Percentiles rank a stretch among this genome's conserved stretches.
Evolutionary conservation across 257 asterid species (phyloP).

Genomic region (Solanum sparsipilum): DNA sequence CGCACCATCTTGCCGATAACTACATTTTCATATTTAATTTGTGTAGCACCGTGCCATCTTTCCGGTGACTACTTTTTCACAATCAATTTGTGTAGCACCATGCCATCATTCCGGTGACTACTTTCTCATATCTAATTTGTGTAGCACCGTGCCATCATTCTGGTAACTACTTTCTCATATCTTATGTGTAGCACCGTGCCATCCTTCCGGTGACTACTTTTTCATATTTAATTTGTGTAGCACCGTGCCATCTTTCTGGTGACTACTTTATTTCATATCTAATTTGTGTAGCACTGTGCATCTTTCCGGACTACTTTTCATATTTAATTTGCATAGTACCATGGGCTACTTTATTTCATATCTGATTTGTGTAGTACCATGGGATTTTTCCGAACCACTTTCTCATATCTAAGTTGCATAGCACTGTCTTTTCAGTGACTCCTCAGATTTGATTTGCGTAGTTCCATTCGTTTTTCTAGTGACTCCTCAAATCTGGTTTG

Average conservation of each 20-base stretch:
- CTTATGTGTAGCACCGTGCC: not conserved
- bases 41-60: not conserved
- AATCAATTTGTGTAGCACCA: not conserved
- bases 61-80: not conserved
- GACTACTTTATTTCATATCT: not conserved
- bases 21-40: not conserved
- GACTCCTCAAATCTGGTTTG: not conserved
- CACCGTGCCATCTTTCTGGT: not conserved
- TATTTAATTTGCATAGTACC: not conserved
- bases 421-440: not conserved
- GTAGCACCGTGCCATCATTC: not conserved
- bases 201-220: not conserved
- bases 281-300: too few relatives aligned
- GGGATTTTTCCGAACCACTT: not conserved
- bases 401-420: not conserved
- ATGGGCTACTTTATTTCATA: not conserved
- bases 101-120: not conserved
- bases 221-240: too few relatives aligned
- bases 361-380: too few relatives aligned
- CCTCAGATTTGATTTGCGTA: not conserved
- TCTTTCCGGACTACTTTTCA: too few relatives aligned
- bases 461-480: not conserved
- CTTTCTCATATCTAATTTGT: not conserved
- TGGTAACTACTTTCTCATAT: not conserved
- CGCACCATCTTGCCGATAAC: not conserved